Evolutionary conservation across 176 grass and related monocot species (phyloP).

Genomic region (Melocanna baccifera): DNA sequence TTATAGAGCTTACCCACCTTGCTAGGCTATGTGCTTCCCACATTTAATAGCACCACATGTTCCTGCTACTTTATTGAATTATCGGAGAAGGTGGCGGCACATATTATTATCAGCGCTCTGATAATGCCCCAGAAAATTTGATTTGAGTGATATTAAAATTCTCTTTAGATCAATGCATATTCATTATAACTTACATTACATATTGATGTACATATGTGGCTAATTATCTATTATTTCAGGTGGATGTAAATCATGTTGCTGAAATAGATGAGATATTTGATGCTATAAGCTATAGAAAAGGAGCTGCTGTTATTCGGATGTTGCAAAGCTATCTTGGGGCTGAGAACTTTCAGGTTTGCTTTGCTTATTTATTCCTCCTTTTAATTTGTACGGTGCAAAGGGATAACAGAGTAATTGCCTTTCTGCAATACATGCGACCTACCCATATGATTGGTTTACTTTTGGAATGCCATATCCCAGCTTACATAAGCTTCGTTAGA

Average conservation of each 20-base stretch:
- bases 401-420: not conserved
- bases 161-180: not conserved
- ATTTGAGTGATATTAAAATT: not conserved
- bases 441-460: not conserved
- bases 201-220: not conserved
- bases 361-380: conserved; percentile 2
- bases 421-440: not conserved
- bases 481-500: conserved; percentile 1
- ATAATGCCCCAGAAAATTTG: not conserved
- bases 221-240: conserved; percentile 54
- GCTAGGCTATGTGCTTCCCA: not conserved
- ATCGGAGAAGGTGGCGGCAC: not conserved
- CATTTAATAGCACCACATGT: not conserved
- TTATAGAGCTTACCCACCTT: not conserved
- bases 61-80: not conserved
- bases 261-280: conserved; percentile 99
- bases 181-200: not conserved
- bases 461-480: not conserved
- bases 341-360: conserved; percentile 86
- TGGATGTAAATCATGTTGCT: conserved; percentile 91
- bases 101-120: not conserved
- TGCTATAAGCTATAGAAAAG: conserved; percentile 99
- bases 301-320: conserved; percentile 93
- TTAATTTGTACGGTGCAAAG: not conserved
- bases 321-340: conserved; percentile 97